These are phyloP conservation scores for Rosa multiflora DNA, from an alignment of 306 rosid species.

Conservation along the genomic window DNA sequence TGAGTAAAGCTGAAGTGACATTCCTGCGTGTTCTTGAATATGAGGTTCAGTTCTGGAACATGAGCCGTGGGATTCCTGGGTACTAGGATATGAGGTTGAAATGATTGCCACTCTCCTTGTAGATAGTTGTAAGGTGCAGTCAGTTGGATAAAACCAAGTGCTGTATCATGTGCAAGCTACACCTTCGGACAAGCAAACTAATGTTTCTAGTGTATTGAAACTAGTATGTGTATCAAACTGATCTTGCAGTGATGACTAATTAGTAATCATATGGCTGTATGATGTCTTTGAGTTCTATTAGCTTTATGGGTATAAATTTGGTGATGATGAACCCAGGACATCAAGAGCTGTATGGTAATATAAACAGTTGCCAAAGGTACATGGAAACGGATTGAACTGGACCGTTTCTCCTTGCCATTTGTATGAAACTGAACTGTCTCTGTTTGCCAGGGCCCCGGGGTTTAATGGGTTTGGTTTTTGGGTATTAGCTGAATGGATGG, in stretches of 20 bases:
- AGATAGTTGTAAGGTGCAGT: background rate
- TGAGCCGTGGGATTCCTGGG: slow-evolving; percentile 46
- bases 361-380: too few relatives aligned
- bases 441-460: too few relatives aligned
- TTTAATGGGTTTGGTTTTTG: too few relatives aligned
- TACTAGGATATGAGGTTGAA: background rate
- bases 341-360: too few relatives aligned
- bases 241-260: background rate
- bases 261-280: background rate
- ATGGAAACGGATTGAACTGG: too few relatives aligned
- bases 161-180: background rate
- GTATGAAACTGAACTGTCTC: background rate
- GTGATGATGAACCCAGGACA: too few relatives aligned
- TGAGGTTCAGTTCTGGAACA: slow-evolving; percentile 84
- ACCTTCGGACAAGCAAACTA: background rate
- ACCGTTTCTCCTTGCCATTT: too few relatives aligned
- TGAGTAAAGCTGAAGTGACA: slow-evolving; percentile 47
- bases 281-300: background rate
- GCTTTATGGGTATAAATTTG: background rate
- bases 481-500: too few relatives aligned
- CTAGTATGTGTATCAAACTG: background rate
- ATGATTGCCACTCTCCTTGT: slow-evolving; percentile 4
- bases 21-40: slow-evolving; percentile 55
- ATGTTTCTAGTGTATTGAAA: background rate
- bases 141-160: background rate